A percentile compares a stretch with the other conserved stretches of the same genome.
Conservation (phyloP, 73 alveolate genomes). For the Breviolum minutum region DNA sequence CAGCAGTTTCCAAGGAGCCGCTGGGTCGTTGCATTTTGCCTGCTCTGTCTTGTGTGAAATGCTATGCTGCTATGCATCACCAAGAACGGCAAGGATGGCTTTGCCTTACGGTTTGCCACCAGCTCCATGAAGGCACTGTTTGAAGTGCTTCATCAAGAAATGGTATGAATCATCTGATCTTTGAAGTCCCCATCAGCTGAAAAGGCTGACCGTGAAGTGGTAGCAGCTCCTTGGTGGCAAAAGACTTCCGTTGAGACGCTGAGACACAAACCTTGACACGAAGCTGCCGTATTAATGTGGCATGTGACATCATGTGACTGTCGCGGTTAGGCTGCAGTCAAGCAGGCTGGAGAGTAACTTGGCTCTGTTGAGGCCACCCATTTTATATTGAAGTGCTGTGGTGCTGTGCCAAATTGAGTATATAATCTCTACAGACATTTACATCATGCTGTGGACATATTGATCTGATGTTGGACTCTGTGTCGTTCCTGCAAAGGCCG, state of each 20-base stretch:
- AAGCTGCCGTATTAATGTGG: neutral
- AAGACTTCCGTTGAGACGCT: neutral
- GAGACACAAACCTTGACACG: neutral
- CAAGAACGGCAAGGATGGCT: neutral
- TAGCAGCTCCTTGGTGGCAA: neutral
- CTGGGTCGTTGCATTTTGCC: neutral
- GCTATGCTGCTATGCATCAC: neutral
- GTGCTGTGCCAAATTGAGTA: too few species aligned
- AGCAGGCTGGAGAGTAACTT: constrained; percentile 42
- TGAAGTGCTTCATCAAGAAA: neutral
- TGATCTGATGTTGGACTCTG: too few species aligned
- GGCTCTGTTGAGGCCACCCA: neutral
- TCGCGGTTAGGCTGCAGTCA: neutral
- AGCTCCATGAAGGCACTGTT: constrained; percentile 23
- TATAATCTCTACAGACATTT: too few species aligned
- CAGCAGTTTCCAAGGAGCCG: constrained; percentile 74
- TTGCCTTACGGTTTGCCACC: constrained; percentile 1
- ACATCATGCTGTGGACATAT: too few species aligned
- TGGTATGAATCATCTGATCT: neutral
- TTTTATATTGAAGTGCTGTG: too few species aligned
- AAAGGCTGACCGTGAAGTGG: constrained; percentile 64
- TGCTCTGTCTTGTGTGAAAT: too few species aligned
- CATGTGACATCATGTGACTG: neutral
- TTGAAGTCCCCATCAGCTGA: too few species aligned
- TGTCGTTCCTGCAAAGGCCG: neutral